Evolutionary conservation across 139 green algal species (phyloP), one percentile per base, ranked within the genome.

Genomic region (Penium margaritaceum): DNA sequence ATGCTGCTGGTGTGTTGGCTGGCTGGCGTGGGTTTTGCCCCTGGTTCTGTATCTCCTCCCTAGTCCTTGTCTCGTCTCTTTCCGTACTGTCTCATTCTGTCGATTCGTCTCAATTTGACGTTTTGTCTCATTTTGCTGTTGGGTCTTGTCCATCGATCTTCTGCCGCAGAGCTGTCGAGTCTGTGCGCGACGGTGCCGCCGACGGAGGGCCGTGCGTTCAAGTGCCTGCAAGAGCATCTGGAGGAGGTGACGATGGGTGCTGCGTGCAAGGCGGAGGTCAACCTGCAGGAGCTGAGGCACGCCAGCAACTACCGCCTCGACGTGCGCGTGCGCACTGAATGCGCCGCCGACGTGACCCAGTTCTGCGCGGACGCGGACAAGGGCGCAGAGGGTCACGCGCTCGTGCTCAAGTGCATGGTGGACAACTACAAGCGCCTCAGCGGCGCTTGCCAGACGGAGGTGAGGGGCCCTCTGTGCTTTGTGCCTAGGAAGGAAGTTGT

Each of bases 221-320:
- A 70, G 70, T 77, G 70, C 63, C 63, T 77, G 57, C 70, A 77
- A 36, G n/a, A 38, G 37, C 35, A 77, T 35, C 46, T 77, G 58
- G 55, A 70, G 58, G 57, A 36, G 37, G 55, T 77, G 27, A 58
- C 34, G 33, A 71, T 77, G 57, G 38, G 70, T 36, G 70, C 58
- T 0, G 70, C 70, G 21, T 77, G 70, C 58, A 77, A 77, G 70
- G 70, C 34, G 12, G 70, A 77, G 47, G 70, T 77, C 2, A 77
- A 77, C 54, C 35, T 71, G 57, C 70, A 77, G 47, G 70, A 77
- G 35, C 57, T 33, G n/a, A 57, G 70, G 17, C 70, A 70, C n/a
- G 55, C 70, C 15, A 62, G 57, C 70, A 71, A 77, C 63, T 77
- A 77, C 57, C 43, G 58, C 21, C 70, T 77, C 5, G 70, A 77